phyloP scores from a whole-genome alignment of 2,329 filamentous ascomycete species.

The Cercospora beticola region DNA sequence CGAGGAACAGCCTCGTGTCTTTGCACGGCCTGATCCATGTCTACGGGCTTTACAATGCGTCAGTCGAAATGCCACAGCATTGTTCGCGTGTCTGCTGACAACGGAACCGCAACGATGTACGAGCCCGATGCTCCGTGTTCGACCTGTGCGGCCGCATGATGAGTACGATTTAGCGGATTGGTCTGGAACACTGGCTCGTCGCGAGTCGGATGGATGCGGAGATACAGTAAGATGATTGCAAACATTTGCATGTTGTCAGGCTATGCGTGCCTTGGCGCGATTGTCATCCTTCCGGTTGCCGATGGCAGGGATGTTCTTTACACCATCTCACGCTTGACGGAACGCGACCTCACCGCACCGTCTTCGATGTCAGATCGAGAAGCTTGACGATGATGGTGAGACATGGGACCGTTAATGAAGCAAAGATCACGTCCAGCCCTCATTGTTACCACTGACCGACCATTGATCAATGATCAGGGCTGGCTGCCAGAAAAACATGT shows the following conservation, averaged over 20 bases:
- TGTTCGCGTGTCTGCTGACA: background rate
- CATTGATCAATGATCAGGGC: background rate
- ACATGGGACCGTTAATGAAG: background rate
- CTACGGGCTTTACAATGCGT: background rate
- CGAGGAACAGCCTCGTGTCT: background rate
- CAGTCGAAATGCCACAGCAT: background rate
- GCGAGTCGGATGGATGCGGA: constrained; percentile 7
- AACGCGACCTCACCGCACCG: background rate
- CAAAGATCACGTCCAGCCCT: background rate
- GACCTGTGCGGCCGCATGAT: constrained; percentile 2
- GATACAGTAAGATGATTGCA: background rate
- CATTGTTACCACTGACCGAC: background rate
- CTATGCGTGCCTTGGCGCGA: background rate
- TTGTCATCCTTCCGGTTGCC: background rate
- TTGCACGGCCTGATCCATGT: constrained; percentile 7
- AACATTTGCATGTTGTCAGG: background rate
- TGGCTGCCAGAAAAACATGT: background rate
- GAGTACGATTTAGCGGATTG: background rate
- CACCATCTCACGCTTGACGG: background rate
- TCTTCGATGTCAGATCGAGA: background rate
- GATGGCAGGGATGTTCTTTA: background rate
- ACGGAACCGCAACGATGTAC: background rate
- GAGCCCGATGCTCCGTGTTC: background rate
- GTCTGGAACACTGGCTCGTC: background rate
- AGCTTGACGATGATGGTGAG: background rate